Evolutionary conservation across 2,329 filamentous ascomycete species (phyloP).

Genomic region (Paraphaeosphaeria sporulosa): DNA sequence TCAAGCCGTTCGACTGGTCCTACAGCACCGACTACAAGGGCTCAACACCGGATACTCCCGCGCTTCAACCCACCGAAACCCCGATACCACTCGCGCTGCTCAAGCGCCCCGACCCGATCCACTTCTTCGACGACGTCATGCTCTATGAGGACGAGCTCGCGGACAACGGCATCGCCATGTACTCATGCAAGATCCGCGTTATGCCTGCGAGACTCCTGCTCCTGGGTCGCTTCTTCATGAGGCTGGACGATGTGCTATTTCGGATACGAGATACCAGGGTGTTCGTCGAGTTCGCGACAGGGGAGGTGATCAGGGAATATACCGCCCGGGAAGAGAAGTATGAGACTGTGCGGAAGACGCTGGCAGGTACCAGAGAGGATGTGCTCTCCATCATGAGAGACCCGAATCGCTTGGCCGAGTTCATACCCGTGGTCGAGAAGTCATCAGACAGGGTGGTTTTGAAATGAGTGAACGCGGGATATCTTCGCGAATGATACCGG

Average conservation of each 20-base stretch:
- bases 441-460: constrained; percentile 64
- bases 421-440: constrained; percentile 73
- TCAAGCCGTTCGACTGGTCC: constrained; percentile 98
- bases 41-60: constrained; percentile 57
- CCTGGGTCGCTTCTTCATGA: constrained; percentile 87
- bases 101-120: constrained; percentile 87
- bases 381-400: constrained; percentile 79
- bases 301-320: constrained; percentile 87
- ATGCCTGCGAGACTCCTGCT: constrained; percentile 90
- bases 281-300: constrained; percentile 85
- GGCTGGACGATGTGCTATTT: constrained; percentile 88
- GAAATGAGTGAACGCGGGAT: constrained; percentile 28
- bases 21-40: constrained; percentile 91
- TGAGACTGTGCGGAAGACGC: constrained; percentile 70
- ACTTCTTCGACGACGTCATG: constrained; percentile 96
- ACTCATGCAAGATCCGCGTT: constrained; percentile 90
- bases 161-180: constrained; percentile 92
- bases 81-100: constrained; percentile 86
- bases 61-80: constrained; percentile 56
- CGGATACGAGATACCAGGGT: constrained; percentile 88
- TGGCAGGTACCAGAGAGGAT: constrained; percentile 69
- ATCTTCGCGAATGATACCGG: neutral
- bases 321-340: constrained; percentile 86
- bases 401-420: constrained; percentile 69
- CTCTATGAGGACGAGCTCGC: constrained; percentile 98